A percentile compares a stretch with the other conserved stretches of the same genome.
These are phyloP conservation scores for Boletus coccyginus DNA, from an alignment of 768 basidiomycete genomes.

Conservation along the genomic window DNA sequence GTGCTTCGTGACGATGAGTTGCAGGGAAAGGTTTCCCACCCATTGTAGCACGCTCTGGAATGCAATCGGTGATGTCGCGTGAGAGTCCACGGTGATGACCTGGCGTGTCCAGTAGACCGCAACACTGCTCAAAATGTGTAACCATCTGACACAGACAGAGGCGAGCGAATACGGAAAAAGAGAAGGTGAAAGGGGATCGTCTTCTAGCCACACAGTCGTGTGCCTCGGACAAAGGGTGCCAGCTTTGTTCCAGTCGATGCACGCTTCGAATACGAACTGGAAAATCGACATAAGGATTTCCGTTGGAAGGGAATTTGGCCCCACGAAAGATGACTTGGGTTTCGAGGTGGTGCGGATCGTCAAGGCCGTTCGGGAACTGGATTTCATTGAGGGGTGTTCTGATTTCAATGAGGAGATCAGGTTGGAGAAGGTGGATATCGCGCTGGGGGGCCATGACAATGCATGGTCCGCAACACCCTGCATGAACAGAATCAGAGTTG, in stretches of 20 bases:
- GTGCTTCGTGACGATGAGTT: constrained; percentile 2
- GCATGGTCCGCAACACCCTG: neutral
- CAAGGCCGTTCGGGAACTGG: neutral
- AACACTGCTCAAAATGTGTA: constrained; percentile 9
- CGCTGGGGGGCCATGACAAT: neutral
- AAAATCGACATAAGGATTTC: constrained; percentile 9
- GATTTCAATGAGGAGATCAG: neutral
- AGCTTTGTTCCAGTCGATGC: neutral
- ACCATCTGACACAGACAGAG: constrained; percentile 17
- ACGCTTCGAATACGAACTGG: constrained; percentile 1
- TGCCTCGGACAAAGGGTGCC: neutral
- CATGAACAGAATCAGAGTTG: neutral
- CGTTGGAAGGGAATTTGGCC: neutral
- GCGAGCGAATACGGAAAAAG: constrained; percentile 10
- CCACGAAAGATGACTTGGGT: neutral
- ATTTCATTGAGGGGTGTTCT: neutral
- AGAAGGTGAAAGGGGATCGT: constrained; percentile 4
- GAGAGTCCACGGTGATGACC: constrained; percentile 15
- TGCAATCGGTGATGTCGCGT: neutral
- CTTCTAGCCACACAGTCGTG: constrained; percentile 5
- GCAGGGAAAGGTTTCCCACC: neutral
- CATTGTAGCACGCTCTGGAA: neutral
- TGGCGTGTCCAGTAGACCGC: constrained; percentile 19
- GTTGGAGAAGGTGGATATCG: neutral
- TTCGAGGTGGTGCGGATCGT: neutral